Percentiles rank a stretch among this genome's conserved stretches.
These are phyloP conservation scores for Triticum dicoccoides DNA, from an alignment of 176 grass and related monocot species.

Conservation along the genomic window DNA sequence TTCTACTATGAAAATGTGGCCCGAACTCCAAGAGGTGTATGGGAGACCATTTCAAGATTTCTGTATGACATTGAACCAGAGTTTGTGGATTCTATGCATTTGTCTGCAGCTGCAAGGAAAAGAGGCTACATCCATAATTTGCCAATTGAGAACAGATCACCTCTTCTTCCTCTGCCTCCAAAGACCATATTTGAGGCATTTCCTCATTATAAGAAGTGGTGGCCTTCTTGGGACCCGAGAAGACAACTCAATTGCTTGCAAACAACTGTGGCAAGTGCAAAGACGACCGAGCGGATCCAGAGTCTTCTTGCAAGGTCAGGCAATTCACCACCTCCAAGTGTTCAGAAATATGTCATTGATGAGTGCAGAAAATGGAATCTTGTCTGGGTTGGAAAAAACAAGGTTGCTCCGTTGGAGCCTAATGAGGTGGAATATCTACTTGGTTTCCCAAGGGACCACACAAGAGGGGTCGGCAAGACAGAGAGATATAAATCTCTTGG, in stretches of 20 bases:
- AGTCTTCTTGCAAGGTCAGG: not conserved
- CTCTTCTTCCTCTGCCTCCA: not conserved
- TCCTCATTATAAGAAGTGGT: conserved; percentile 48
- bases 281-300: conserved; percentile 47
- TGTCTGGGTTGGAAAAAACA: conserved; percentile 35
- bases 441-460: conserved; percentile 74
- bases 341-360: not conserved
- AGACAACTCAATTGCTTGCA: conserved; percentile 77
- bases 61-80: conserved; percentile 68
- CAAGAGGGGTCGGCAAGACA: conserved; percentile 58
- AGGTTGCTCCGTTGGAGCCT: conserved; percentile 70
- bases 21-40: conserved; percentile 66
- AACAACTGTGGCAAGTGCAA: conserved; percentile 54
- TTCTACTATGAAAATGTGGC: conserved; percentile 46
- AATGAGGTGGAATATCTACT: conserved; percentile 77
- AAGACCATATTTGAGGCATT: conserved; percentile 47
- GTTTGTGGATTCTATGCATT: conserved; percentile 76
- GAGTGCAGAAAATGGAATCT: not conserved
- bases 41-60: conserved; percentile 62
- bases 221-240: conserved; percentile 75
- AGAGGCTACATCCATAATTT: not conserved
- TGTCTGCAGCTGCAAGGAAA: conserved; percentile 60
- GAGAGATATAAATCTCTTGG: conserved; percentile 71
- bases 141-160: not conserved
- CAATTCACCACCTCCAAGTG: conserved; percentile 10